phyloP scores from a whole-genome alignment of 441 rosid species.

The Kokia cookei region DNA sequence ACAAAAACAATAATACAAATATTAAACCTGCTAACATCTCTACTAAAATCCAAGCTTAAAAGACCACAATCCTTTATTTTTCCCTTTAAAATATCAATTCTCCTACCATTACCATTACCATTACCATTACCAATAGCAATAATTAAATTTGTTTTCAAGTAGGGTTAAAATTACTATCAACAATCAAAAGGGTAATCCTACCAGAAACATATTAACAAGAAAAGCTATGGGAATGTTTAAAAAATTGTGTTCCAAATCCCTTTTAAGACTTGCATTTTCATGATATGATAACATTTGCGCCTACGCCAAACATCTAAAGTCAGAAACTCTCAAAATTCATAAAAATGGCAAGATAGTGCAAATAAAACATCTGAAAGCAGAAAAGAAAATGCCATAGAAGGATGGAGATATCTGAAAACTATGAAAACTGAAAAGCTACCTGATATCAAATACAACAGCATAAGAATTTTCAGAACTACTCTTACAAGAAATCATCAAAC shows the following conservation, averaged over 20 bases:
- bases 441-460: background rate
- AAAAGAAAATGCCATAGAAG: background rate
- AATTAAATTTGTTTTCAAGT: background rate
- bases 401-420: background rate
- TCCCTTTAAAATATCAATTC: background rate
- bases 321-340: too few species aligned
- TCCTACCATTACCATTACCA: background rate
- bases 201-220: too few species aligned
- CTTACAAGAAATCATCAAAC: background rate
- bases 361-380: background rate
- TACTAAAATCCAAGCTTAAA: background rate
- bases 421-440: background rate
- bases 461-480: background rate
- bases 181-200: too few species aligned
- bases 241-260: too few species aligned
- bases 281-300: too few species aligned
- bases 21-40: background rate
- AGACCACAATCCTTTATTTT: background rate
- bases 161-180: too few species aligned
- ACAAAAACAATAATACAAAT: background rate
- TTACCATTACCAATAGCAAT: background rate
- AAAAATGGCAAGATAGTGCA: too few species aligned
- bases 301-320: too few species aligned
- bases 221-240: too few species aligned
- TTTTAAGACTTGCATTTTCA: too few species aligned